These are phyloP conservation scores for Leucosporidium creatinivorum DNA, from an alignment of 768 basidiomycete species.

Conservation along the genomic window DNA sequence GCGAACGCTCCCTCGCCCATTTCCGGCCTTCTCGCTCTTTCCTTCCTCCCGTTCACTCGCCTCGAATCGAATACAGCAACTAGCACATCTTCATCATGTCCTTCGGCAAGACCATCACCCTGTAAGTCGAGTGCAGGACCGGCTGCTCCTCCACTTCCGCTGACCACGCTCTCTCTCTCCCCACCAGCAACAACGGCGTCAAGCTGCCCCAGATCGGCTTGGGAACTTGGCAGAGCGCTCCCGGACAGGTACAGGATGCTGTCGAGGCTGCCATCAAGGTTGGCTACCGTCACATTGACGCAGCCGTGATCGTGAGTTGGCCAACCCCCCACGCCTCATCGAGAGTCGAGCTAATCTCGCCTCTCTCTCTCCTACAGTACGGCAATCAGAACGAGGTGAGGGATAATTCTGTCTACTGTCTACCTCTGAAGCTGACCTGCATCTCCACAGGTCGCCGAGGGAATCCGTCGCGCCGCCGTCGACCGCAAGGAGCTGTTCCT, in stretches of 20 bases:
- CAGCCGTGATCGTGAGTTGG: slow-evolving; percentile 32
- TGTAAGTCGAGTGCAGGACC: background rate
- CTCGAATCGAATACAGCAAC: background rate
- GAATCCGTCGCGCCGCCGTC: background rate
- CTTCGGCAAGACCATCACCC: background rate
- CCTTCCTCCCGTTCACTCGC: background rate
- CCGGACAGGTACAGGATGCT: slow-evolving; percentile 62
- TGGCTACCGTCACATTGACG: slow-evolving; percentile 54
- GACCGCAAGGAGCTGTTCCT: background rate
- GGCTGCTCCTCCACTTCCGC: too few species aligned
- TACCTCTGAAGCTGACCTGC: slow-evolving; percentile 49
- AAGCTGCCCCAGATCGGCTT: background rate
- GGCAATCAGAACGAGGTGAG: slow-evolving; percentile 63
- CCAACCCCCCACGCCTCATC: background rate
- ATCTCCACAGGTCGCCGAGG: background rate
- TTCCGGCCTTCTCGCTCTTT: background rate
- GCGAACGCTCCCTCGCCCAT: too few species aligned
- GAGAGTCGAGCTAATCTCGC: slow-evolving; percentile 54
- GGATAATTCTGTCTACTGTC: slow-evolving; percentile 62
- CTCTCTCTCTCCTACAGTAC: slow-evolving; percentile 44
- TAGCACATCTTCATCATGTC: background rate
- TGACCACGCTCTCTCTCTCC: background rate
- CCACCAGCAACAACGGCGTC: background rate
- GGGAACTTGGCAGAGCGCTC: slow-evolving; percentile 28
- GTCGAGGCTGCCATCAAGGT: slow-evolving; percentile 61